Percentiles rank a stretch among this genome's conserved stretches.
Evolutionary conservation across 2,329 filamentous ascomycete genomes (phyloP).

Genomic region (Calonectria montana): DNA sequence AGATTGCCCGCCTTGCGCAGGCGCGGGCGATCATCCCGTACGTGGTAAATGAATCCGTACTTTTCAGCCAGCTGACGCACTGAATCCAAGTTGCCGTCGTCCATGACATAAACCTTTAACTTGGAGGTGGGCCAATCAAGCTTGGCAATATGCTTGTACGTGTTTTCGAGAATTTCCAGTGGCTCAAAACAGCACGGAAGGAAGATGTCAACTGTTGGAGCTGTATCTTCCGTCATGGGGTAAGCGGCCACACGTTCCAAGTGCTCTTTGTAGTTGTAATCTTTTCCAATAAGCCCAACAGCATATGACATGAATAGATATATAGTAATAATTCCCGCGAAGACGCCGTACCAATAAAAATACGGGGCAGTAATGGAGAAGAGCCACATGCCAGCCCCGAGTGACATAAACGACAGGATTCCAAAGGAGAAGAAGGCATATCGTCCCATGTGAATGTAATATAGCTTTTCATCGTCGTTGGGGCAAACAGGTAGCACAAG

Average conservation of each 20-base stretch:
- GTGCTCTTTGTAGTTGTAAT: neutral
- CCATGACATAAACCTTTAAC: neutral
- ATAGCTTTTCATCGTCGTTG: neutral
- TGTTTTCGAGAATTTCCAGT: neutral
- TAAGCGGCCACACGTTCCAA: neutral
- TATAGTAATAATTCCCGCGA: neutral
- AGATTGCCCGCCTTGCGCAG: neutral
- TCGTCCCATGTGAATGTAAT: neutral
- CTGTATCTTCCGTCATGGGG: neutral
- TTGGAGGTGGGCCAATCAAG: neutral
- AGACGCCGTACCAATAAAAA: neutral
- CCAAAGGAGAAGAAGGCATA: neutral
- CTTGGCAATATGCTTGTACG: neutral
- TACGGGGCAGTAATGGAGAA: neutral
- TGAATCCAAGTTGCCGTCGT: neutral
- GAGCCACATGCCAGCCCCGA: neutral
- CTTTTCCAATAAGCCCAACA: neutral
- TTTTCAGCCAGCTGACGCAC: neutral
- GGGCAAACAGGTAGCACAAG: neutral
- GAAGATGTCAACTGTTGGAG: neutral
- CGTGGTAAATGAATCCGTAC: neutral
- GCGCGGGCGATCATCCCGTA: neutral
- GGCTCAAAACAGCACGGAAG: neutral
- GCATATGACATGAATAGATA: neutral
- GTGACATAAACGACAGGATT: neutral